Conservation (phyloP, 2,329 filamentous ascomycete genomes). For the Hymenoscyphus scutula region DNA sequence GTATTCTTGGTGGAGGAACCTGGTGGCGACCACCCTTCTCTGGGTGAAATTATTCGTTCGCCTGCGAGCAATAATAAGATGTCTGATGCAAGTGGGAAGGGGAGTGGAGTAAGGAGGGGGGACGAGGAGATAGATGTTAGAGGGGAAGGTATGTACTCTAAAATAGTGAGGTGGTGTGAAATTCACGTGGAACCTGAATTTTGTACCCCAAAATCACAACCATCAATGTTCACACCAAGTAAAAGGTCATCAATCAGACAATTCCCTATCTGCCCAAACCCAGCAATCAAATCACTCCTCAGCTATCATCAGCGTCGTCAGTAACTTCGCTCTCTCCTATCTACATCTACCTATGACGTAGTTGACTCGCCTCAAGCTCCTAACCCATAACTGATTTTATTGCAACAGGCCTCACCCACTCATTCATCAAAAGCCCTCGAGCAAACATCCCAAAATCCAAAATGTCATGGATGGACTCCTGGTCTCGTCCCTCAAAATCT, state of each 20-base stretch:
- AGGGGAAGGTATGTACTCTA: no score
- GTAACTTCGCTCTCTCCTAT: not conserved
- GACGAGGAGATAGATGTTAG: no score
- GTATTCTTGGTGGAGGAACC: no score
- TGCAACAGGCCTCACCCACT: not conserved
- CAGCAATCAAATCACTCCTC: not conserved
- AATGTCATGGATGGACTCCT: slow-evolving; percentile 12
- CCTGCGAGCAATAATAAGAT: no score
- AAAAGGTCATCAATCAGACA: not conserved
- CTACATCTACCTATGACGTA: not conserved
- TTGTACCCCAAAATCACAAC: not conserved
- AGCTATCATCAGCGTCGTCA: not conserved
- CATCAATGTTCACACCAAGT: not conserved
- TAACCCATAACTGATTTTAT: not conserved
- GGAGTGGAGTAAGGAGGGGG: no score
- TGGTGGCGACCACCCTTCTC: no score
- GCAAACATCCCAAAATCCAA: slow-evolving; percentile 1
- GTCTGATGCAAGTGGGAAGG: no score
- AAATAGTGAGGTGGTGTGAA: no score
- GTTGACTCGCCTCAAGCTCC: not conserved
- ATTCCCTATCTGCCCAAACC: not conserved
- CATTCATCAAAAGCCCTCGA: not conserved
- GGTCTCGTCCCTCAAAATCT: slow-evolving; percentile 11
- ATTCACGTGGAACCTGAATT: no score
- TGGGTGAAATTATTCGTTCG: no score